Percentiles rank a stretch among this genome's conserved stretches.
These are phyloP conservation scores for Boletus pseudo-olivaceus DNA, from an alignment of 768 basidiomycete genomes.

Conservation along the genomic window DNA sequence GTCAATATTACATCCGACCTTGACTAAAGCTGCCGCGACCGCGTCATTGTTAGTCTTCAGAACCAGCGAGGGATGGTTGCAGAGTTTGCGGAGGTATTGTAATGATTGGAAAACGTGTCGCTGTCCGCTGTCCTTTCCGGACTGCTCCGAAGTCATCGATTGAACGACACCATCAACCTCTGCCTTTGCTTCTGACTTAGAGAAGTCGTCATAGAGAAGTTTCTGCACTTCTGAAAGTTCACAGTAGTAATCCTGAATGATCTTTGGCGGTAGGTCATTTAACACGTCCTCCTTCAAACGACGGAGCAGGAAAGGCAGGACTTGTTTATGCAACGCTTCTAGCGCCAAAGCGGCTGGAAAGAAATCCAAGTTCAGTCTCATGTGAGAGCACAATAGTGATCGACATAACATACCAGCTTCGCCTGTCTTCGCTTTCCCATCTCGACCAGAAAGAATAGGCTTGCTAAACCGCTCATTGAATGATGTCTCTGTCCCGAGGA, in stretches of 20 bases:
- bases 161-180: slow-evolving; percentile 66
- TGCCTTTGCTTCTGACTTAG: slow-evolving; percentile 66
- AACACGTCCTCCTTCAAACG: slow-evolving; percentile 97
- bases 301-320: slow-evolving; percentile 94
- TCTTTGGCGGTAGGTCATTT: slow-evolving; percentile 94
- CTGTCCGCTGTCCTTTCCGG: slow-evolving; percentile 48
- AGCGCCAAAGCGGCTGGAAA: slow-evolving; percentile 82
- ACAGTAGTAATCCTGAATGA: slow-evolving; percentile 99
- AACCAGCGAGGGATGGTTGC: slow-evolving; percentile 94
- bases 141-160: slow-evolving; percentile 31
- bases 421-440: slow-evolving; percentile 90
- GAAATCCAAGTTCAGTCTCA: neutral
- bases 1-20: slow-evolving; percentile 44
- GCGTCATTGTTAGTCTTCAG: slow-evolving; percentile 68
- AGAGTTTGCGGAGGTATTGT: slow-evolving; percentile 95
- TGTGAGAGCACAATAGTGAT: neutral
- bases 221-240: slow-evolving; percentile 95
- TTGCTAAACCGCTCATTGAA: slow-evolving; percentile 97
- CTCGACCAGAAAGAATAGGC: slow-evolving; percentile 91
- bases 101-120: slow-evolving; percentile 95
- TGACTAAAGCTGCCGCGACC: slow-evolving; percentile 53
- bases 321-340: slow-evolving; percentile 97
- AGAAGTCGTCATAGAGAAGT: slow-evolving; percentile 90
- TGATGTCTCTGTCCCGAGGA: slow-evolving; percentile 89
- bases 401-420: slow-evolving; percentile 79